These are phyloP conservation scores for Fraxinus excelsior DNA, from an alignment of 257 asterid species.

Conservation along the genomic window DNA sequence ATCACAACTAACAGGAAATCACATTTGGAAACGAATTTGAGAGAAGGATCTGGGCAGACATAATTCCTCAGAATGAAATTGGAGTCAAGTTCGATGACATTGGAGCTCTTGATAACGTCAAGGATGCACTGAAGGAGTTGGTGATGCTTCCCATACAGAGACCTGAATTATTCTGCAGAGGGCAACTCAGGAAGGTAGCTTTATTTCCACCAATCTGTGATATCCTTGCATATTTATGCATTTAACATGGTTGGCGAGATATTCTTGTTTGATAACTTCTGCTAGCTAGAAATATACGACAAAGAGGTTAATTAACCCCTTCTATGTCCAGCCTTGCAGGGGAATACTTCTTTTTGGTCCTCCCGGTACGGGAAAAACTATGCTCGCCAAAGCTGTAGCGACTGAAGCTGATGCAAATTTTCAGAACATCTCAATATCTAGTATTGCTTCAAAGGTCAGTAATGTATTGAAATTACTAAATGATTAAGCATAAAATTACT, in stretches of 20 bases:
- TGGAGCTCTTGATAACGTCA: slow-evolving; percentile 37
- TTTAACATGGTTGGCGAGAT: neutral
- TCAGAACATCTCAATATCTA: slow-evolving; percentile 37
- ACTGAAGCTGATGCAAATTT: slow-evolving; percentile 47
- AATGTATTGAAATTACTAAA: neutral
- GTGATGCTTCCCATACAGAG: slow-evolving; percentile 46
- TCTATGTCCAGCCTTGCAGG: slow-evolving; percentile 38
- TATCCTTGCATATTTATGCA: neutral
- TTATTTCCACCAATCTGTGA: neutral
- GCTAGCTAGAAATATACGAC: neutral
- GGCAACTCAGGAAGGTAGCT: slow-evolving; percentile 31
- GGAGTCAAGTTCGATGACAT: slow-evolving; percentile 42
- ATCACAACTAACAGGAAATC: slow-evolving; percentile 25
- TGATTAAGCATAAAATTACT: neutral
- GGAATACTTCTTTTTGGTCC: slow-evolving; percentile 52
- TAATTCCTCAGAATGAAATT: slow-evolving; percentile 28
- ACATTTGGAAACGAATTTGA: slow-evolving; percentile 34
- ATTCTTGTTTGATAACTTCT: neutral
- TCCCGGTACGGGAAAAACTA: slow-evolving; percentile 50
- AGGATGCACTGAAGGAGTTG: slow-evolving; percentile 38
- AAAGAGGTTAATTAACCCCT: neutral
- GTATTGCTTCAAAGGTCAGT: slow-evolving; percentile 36
- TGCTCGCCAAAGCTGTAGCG: slow-evolving; percentile 52
- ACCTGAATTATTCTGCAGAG: slow-evolving; percentile 42
- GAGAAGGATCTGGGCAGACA: slow-evolving; percentile 33